Percentiles rank a stretch among this genome's conserved stretches.
Evolutionary conservation across 805 yeast species (phyloP).

Genomic region (Pichia scutulata): DNA sequence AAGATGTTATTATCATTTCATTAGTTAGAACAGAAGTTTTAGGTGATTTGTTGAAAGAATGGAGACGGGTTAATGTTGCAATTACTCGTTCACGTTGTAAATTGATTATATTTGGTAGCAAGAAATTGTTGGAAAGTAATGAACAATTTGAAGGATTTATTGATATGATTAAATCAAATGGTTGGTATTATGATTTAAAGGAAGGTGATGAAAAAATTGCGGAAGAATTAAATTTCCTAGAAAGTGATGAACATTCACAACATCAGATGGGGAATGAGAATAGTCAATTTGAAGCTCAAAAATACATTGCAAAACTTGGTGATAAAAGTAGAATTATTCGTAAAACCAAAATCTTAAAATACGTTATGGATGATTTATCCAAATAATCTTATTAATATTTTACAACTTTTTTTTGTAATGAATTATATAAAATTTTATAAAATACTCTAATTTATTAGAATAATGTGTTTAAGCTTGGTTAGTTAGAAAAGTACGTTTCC

Average conservation of each 20-base stretch:
- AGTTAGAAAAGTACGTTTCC: conserved; percentile 39
- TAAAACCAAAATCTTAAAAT: conserved; percentile 5
- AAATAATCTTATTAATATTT: neutral
- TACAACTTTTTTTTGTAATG: neutral
- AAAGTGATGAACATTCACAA: neutral
- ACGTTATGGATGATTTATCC: conserved; percentile 3
- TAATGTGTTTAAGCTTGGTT: neutral
- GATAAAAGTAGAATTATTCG: conserved; percentile 1
- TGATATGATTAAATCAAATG: conserved; percentile 42
- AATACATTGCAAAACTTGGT: neutral
- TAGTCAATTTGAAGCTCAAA: neutral
- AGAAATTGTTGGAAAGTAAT: conserved; percentile 46
- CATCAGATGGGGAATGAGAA: neutral
- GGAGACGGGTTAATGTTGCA: conserved; percentile 92
- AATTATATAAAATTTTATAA: too few relatives aligned
- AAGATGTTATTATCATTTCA: conserved; percentile 83
- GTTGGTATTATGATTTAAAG: conserved; percentile 62
- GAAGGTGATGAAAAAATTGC: conserved; percentile 28
- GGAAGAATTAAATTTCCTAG: conserved; percentile 1
- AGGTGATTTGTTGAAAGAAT: conserved; percentile 76
- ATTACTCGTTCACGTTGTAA: conserved; percentile 86
- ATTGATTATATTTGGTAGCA: conserved; percentile 76
- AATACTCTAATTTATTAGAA: neutral
- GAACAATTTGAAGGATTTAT: conserved; percentile 54
- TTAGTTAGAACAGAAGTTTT: conserved; percentile 77